Base-by-base conservation (phyloP, 192 early-diverging fungal species). In the Coemansia sp. region DNA sequence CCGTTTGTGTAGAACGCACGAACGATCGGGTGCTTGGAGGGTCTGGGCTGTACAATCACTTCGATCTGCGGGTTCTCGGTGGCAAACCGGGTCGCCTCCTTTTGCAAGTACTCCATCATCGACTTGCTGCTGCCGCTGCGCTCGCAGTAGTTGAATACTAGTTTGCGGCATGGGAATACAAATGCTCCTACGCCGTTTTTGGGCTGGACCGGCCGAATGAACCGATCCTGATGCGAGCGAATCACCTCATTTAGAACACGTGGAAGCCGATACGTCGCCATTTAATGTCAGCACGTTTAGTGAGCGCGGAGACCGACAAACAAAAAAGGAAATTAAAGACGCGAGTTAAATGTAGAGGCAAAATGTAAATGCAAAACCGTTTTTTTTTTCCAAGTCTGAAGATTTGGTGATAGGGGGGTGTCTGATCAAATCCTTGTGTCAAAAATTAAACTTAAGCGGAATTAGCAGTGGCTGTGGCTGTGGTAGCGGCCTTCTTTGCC, bases 61-160 rank as follows among this genome's bases (percentile, higher is more conserved):
- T 93, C 90, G 59, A 93, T 87, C 65, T 93, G 88, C 53, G 92
- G 92, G 68, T 93, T 87, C 38, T 86, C 76, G 62, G 83, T 76
- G 53, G 92, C 89, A 59, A 77, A 84, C 18, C 84, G 61, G 3
- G 86, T 69, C 28, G 88, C 70, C 20, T 86, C 83, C 56, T 80
- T 86, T 66, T 88, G 86, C 62, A 93, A 69, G 57, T 89, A 93
- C 61, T 91, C 84, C 86, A 88, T 82, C 86, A 92, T 89, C 37
- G 88, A 86, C 38, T 84, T 82, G 79, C 86, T 90, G 73, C 88
- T 91, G 59, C 89, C 92, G 58, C 89, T 85, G 47, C 88, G 88
- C 79, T 93, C 92, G 74, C 92, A 92, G 71, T 93, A 93, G 72
- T 90, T 87, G 73, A 93, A 90, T 20, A 91, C 89, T 18, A 93